Evolutionary conservation across 1,139 yeast species (phyloP), one percentile per base, ranked within the genome.

Genomic region (Saccharomyces pastorianus): DNA sequence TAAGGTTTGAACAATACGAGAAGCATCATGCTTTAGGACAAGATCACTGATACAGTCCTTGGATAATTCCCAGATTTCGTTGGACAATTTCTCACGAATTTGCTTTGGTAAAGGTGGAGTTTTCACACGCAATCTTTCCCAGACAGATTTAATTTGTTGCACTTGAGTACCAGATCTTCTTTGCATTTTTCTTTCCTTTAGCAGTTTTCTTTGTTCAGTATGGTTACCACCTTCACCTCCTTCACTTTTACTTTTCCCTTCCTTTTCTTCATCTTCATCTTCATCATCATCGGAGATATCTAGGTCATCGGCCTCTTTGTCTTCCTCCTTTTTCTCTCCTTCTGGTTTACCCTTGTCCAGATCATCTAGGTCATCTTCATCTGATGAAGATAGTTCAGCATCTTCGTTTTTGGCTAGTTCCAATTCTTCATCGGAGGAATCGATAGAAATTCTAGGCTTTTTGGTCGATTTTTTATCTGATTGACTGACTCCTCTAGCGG

Each of bases 21-120:
- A 89, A 17, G 98, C 95, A 76, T 93, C 99, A 69, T 93, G 99
- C 75, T 93, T 91, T 74, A 93, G 72, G 44, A 91, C 97, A 61
- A 93, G 78, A 64, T 91, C 98, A 62, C 82, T 81, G 54, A 90
- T 81, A 51, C 83, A 82, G 65, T 86, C 91, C 64, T 85, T 80
- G 50, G 95, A 77, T 58, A 88, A 78, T 26, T 79, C 83, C 96
- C 97, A 91, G 46, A 88, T 84, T 71, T 91, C 95, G 62, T 86
- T 79, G 66, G 93, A 82, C 51, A 90, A 76, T 71, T 85, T 85
- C 58, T 85, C 87, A 69, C 97, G 84, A 38, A 85, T 80, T 57
- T 78, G 83, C 61, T 85, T 84, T 51, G 96, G 86, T 48, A 90
- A 78, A 25, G 96, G 87, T 50, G 93, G 91, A 59, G 82, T 84